Evolutionary conservation across 179 eudicot species (phyloP), one percentile per base, ranked within the genome.

Genomic region (Carnegiea gigantea): DNA sequence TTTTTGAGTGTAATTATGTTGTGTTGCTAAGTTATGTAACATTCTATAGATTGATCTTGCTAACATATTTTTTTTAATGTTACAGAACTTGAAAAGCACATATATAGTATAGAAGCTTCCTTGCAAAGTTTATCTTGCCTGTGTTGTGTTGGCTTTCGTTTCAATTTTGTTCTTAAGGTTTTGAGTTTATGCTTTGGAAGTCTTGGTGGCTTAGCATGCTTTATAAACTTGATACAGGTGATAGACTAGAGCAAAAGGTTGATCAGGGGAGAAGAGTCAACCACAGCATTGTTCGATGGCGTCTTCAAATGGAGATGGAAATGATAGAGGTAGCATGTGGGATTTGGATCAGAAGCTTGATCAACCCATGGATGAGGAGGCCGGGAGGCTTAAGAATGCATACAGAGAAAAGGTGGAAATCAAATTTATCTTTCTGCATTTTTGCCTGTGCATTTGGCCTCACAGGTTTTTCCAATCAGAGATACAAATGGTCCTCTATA

Each of bases 361-460:
- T 82, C 98, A 96, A 83, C 93, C 98, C 79, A 94, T 96, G 99
- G 99, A 96, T 84, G 98, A 94, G 86, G 99, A 96, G 82, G 99
- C 98, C 83, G 98, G 95, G 82, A 93, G 89, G 82, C 89, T 96
- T 62, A 91, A 80, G 83, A 92, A 85, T 82, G 93, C 91, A 85
- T 93, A 93, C 75, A 86, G 92, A 85, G 93, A 94, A 88, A 94
- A 94, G 96, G 99, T 91, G 46, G 33, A 80, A 87, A 23, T 43
- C 67, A 49, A 59, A 70, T 18, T 36, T 59, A 21, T 75, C 18
- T 60, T 68, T 33, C 23, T 59, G 1, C 62, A 23, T 79, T 75
- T 49, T 30, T 70, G 7, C 23, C 20, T 70, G 51, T 24, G 59
- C 20, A 20, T 49, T 20, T 64, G 62, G 46, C 5, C 18, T 20